Evolutionary conservation across 1,284 basidiomycete genomes (phyloP).

Genomic region (Rhodotorula sp.): DNA sequence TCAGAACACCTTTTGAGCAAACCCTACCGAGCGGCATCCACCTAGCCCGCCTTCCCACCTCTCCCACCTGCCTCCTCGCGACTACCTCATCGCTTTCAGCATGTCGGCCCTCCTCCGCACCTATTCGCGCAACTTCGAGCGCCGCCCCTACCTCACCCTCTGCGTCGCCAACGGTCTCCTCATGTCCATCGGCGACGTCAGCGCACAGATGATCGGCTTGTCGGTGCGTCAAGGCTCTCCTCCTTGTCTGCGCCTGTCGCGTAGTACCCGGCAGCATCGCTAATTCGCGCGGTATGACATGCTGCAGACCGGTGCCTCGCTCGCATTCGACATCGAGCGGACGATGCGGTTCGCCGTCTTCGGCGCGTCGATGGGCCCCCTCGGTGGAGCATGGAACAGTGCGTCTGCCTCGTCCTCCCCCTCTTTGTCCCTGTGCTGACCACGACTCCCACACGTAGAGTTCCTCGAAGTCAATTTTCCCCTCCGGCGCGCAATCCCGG

Average conservation of each 20-base stretch:
- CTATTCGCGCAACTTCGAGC: slow-evolving; percentile 36
- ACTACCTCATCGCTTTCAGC: background rate
- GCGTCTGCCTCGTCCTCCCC: background rate
- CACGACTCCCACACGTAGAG: slow-evolving; percentile 14
- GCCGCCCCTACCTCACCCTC: slow-evolving; percentile 32
- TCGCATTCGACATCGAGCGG: slow-evolving; percentile 23
- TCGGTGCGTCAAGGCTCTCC: slow-evolving; percentile 12
- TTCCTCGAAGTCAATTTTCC: slow-evolving; percentile 44
- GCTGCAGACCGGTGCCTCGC: background rate
- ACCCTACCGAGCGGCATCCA: background rate
- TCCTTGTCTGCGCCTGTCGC: background rate
- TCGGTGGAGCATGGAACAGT: slow-evolving; percentile 44
- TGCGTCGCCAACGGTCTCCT: slow-evolving; percentile 34
- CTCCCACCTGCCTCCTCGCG: background rate
- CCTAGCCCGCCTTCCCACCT: background rate
- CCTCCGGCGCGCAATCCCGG: slow-evolving; percentile 20
- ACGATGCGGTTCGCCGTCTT: slow-evolving; percentile 34
- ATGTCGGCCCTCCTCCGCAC: slow-evolving; percentile 30
- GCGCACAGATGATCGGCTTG: slow-evolving; percentile 30
- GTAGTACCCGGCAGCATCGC: background rate
- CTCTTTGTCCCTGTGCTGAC: background rate
- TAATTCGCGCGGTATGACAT: no score
- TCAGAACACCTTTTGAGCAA: background rate
- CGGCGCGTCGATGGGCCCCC: slow-evolving; percentile 41
- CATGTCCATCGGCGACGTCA: slow-evolving; percentile 31